Percentiles rank a stretch among this genome's conserved stretches.
Conservation (phyloP, 345 rosid genomes). For the Salix udensis region DNA sequence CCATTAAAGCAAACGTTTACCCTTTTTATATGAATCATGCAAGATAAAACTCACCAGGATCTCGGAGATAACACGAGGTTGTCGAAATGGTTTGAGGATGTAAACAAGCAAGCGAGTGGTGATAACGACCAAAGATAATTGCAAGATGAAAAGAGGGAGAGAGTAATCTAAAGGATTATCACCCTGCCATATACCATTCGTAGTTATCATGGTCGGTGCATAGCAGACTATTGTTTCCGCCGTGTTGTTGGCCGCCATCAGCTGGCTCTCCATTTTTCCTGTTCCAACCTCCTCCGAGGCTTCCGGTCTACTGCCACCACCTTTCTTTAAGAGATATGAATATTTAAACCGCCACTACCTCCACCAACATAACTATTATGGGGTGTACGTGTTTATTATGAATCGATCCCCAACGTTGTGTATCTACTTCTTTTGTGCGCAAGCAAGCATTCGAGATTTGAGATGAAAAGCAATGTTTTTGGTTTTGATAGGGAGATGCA, state of each 20-base stretch:
- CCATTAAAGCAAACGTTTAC: neutral
- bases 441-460: neutral
- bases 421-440: neutral
- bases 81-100: conserved; percentile 77
- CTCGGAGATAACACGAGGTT: conserved; percentile 88
- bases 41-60: conserved; percentile 50
- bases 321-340: too few relatives aligned
- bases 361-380: too few relatives aligned
- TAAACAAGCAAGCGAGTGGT: conserved; percentile 65
- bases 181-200: conserved; percentile 97
- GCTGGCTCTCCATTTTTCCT: neutral
- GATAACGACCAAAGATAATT: conserved; percentile 64
- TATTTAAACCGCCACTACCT: too few relatives aligned
- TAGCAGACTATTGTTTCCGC: conserved; percentile 63
- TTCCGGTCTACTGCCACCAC: neutral
- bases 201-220: conserved; percentile 86
- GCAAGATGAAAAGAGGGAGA: conserved; percentile 87
- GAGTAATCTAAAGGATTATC: conserved; percentile 90
- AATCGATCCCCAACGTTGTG: too few relatives aligned
- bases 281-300: neutral
- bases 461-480: neutral
- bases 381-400: too few relatives aligned
- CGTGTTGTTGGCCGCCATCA: conserved; percentile 5
- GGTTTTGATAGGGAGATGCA: neutral
- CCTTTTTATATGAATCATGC: neutral